phyloP scores from a whole-genome alignment of 805 yeast genomes.

The Lipomyces sp. region DNA sequence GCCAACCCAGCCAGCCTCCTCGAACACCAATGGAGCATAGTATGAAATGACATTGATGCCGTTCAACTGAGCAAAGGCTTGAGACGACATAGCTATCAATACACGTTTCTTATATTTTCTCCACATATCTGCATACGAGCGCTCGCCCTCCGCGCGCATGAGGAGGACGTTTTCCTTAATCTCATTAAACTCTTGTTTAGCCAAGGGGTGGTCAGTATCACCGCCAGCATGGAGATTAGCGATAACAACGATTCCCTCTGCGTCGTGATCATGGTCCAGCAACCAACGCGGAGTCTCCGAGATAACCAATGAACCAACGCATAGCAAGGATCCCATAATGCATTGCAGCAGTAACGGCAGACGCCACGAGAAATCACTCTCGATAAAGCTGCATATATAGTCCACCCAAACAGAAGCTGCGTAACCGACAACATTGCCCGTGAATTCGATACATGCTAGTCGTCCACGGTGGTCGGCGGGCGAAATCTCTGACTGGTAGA shows the following conservation, averaged over 20 bases:
- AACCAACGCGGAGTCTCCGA: constrained; percentile 93
- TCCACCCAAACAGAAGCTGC: constrained; percentile 86
- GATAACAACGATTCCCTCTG: constrained; percentile 83
- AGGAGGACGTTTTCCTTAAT: constrained; percentile 81
- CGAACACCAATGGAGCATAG: constrained; percentile 92
- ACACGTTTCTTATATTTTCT: constrained; percentile 74
- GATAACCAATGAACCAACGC: constrained; percentile 74
- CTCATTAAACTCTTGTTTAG: constrained; percentile 73
- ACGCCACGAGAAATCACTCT: constrained; percentile 72
- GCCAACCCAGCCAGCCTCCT: constrained; percentile 94
- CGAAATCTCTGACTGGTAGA: constrained; percentile 85
- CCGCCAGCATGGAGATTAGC: constrained; percentile 83
- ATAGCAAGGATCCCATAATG: constrained; percentile 68
- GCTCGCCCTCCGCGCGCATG: constrained; percentile 80
- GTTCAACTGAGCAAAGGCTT: constrained; percentile 89
- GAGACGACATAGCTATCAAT: constrained; percentile 86
- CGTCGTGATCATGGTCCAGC: constrained; percentile 73
- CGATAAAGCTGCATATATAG: constrained; percentile 70
- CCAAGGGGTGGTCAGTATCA: constrained; percentile 67
- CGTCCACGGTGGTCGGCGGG: constrained; percentile 87
- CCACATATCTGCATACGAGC: constrained; percentile 75
- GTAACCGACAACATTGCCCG: constrained; percentile 84
- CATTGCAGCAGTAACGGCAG: constrained; percentile 78
- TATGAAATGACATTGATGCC: constrained; percentile 93
- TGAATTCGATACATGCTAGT: constrained; percentile 84